phyloP scores from a whole-genome alignment of 768 basidiomycete genomes.

The Amanita thiersii region DNA sequence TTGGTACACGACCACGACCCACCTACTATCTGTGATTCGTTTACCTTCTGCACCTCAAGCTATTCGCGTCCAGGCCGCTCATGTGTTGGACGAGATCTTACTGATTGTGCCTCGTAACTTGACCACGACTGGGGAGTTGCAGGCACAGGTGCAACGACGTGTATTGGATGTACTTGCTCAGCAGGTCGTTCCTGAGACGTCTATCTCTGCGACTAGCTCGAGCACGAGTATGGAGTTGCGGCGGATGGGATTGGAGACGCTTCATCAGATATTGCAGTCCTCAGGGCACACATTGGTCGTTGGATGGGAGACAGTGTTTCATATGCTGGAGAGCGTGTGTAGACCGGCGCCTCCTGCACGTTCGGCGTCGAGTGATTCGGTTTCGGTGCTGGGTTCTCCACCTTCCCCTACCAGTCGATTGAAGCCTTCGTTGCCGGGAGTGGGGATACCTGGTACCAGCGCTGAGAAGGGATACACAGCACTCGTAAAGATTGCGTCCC shows the following conservation, averaged over 20 bases:
- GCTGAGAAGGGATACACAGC: slow-evolving; percentile 64
- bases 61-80: slow-evolving; percentile 85
- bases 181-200: slow-evolving; percentile 56
- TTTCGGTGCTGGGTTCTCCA: slow-evolving; percentile 27
- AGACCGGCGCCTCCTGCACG: slow-evolving; percentile 34
- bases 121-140: slow-evolving; percentile 49
- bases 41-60: slow-evolving; percentile 61
- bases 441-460: slow-evolving; percentile 50
- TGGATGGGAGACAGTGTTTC: slow-evolving; percentile 92
- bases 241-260: slow-evolving; percentile 79
- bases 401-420: slow-evolving; percentile 27
- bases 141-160: slow-evolving; percentile 67
- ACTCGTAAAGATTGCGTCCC: slow-evolving; percentile 89
- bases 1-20: slow-evolving; percentile 75
- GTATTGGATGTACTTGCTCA: slow-evolving; percentile 80
- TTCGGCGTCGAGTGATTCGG: slow-evolving; percentile 23
- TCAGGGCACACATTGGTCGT: slow-evolving; percentile 87
- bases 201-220: slow-evolving; percentile 23
- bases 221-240: slow-evolving; percentile 67
- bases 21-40: slow-evolving; percentile 72
- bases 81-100: slow-evolving; percentile 79
- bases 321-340: slow-evolving; percentile 87
- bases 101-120: slow-evolving; percentile 69
- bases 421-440: slow-evolving; percentile 38
- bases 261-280: slow-evolving; percentile 85